phyloP scores from a whole-genome alignment of 2,329 filamentous ascomycete genomes.

The Cladophialophora psammophila region DNA sequence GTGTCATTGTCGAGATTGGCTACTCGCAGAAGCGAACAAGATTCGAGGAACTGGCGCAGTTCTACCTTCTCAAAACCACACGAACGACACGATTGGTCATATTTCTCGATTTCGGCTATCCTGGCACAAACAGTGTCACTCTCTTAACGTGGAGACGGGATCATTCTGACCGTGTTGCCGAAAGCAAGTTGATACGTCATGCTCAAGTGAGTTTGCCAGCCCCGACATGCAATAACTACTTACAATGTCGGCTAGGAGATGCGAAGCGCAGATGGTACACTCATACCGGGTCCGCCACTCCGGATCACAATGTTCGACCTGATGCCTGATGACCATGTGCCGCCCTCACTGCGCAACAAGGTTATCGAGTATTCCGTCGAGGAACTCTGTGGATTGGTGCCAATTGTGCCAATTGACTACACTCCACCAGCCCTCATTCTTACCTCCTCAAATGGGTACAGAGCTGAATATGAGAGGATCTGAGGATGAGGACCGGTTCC shows the following conservation, averaged over 20 bases:
- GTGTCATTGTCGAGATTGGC: not conserved
- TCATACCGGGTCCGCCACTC: not conserved
- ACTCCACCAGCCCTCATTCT: not conserved
- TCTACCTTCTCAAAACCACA: not conserved
- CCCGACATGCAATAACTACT: not conserved
- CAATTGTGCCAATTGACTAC: not conserved
- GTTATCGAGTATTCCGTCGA: not conserved
- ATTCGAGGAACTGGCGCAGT: not conserved
- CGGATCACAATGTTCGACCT: not conserved
- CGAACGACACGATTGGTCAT: not conserved
- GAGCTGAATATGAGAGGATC: not conserved
- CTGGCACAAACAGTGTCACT: not conserved
- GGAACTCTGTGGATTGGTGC: not conserved
- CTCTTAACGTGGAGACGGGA: not conserved
- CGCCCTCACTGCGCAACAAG: not conserved
- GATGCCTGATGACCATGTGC: not conserved
- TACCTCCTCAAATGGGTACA: too few species aligned
- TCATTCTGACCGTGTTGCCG: not conserved
- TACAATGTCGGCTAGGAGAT: not conserved
- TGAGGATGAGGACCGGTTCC: not conserved
- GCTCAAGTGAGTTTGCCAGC: not conserved
- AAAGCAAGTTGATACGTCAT: not conserved
- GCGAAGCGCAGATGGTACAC: not conserved
- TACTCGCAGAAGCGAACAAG: not conserved
- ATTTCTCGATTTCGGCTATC: not conserved